Base-by-base conservation (phyloP, 371 early-diverging fungal genomes). In the Haplosporangium sp. region DNA sequence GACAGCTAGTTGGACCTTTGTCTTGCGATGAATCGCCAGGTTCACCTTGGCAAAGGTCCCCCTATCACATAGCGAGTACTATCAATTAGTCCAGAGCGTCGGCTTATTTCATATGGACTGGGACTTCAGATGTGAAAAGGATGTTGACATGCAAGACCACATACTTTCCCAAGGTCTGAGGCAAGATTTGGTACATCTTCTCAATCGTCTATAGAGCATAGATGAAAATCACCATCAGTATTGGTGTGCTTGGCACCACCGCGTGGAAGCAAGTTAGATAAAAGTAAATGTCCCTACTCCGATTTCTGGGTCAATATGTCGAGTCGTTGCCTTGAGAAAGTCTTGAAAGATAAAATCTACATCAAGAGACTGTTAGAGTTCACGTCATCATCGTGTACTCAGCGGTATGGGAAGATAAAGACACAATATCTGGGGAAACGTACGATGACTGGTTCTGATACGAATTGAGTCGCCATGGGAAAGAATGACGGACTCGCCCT, bases 1-100 rank as follows among this genome's bases (percentile, higher is more conserved):
- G 69, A 88, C 86, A 1, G 93, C 93, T 53, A 85, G 69, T 57
- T 75, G 74, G 42, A 81, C 54, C 41, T 86, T 83, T 9, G 91
- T 85, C 45, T 83, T 77, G 53, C 86, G 84, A 52, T 87, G 69
- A 20, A 83, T 66, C 8, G 87, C 92, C 38, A 86, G 72, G 12
- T 83, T 62, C 42, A 93, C 92, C 41, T 85, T 83, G 11, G 91
- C 90, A 80, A 90, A 93, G 38, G 91, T 83, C 29, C 88, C 88
- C 16, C 72, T 77, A 67, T 37, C 29, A 40, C 42, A 23, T 1
- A 42, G 29, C 20, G 38, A 37, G 23, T 9, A 11, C 6, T 13
- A 36, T 21, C 16, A 20, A 21, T 56, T 57, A 37, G 29, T 16
- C 8, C 43, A 13, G 5, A 6, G 2, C 1, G 20, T 18, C 36